phyloP scores from a whole-genome alignment of 345 rosid species.

The Pistacia vera region DNA sequence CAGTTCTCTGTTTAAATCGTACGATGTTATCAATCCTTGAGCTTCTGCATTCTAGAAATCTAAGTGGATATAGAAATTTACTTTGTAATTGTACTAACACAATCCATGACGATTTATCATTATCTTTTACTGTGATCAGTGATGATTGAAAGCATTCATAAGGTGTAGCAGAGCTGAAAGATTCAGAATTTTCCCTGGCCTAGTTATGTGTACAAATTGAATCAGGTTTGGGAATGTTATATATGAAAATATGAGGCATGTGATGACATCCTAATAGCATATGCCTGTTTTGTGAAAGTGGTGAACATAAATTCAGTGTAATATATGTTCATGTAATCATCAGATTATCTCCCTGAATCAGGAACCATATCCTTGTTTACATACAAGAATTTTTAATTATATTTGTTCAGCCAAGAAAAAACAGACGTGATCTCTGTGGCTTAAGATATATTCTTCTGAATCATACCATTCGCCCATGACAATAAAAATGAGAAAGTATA shows the following conservation, averaged over 20 bases:
- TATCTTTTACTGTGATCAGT: not conserved
- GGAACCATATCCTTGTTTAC: not conserved
- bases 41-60: not conserved
- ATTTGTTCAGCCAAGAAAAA: too few relatives aligned
- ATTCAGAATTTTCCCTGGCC: not conserved
- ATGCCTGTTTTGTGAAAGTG: not conserved
- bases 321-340: not conserved
- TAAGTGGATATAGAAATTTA: not conserved
- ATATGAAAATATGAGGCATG: not conserved
- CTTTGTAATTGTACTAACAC: not conserved
- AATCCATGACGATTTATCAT: not conserved
- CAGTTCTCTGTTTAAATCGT: not conserved
- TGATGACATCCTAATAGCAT: not conserved
- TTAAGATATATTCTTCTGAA: not conserved
- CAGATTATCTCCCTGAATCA: not conserved
- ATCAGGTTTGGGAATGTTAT: not conserved
- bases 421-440: not conserved
- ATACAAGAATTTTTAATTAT: too few relatives aligned
- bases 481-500: not conserved
- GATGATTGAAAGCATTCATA: not conserved
- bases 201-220: not conserved
- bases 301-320: not conserved
- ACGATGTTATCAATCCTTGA: not conserved
- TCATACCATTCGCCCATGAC: not conserved
- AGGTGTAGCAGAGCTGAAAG: slow-evolving; percentile 10